phyloP scores from a whole-genome alignment of 345 rosid species.

The Gynandropsis gynandra region DNA sequence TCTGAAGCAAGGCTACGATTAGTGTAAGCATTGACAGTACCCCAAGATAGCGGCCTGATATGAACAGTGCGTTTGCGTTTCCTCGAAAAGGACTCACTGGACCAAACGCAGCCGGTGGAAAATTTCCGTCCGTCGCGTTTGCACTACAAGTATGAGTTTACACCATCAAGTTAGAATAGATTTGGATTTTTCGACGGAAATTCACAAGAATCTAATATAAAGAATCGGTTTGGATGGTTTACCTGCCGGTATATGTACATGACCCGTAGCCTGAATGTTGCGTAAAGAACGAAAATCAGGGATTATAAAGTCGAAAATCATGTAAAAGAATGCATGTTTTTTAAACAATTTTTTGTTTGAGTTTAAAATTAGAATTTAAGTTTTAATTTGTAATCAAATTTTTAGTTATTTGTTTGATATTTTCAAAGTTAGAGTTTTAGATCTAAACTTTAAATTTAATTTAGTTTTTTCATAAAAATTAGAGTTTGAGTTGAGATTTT shows the following conservation, averaged over 20 bases:
- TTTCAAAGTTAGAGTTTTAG: no score
- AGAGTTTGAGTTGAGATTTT: no score
- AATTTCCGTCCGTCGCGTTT: constrained; percentile 27
- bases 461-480: no score
- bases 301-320: no score
- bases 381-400: no score
- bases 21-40: constrained; percentile 31
- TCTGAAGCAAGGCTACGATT: constrained; percentile 22
- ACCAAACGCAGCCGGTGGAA: constrained; percentile 52
- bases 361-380: no score
- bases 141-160: no score
- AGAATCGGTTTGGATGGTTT: constrained; percentile 10
- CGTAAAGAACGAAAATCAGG: neutral
- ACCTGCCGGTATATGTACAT: constrained; percentile 81
- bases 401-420: no score
- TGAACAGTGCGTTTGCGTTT: constrained; percentile 23
- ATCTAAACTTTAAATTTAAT: no score
- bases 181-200: neutral
- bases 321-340: no score
- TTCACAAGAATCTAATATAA: constrained; percentile 2
- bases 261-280: constrained; percentile 64
- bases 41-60: constrained; percentile 24
- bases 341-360: no score
- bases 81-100: constrained; percentile 56
- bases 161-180: constrained; percentile 38